phyloP scores from a whole-genome alignment of 768 basidiomycete species.

The Serendipita sp. region DNA sequence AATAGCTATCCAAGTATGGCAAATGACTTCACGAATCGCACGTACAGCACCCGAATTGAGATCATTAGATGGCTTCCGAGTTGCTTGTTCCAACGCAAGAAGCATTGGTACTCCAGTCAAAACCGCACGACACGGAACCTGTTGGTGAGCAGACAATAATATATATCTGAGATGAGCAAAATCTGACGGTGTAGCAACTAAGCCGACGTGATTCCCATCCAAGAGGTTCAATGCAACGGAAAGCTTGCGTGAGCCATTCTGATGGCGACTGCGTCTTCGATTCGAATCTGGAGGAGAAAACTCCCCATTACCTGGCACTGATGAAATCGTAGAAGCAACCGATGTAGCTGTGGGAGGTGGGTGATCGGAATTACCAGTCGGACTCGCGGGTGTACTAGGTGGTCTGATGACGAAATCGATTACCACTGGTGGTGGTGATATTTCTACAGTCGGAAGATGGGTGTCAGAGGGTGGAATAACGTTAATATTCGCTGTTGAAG shows the following conservation, averaged over 20 bases:
- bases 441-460: conserved; percentile 10
- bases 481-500: conserved; percentile 16
- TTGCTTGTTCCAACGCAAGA: conserved; percentile 46
- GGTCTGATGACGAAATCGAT: conserved; percentile 1
- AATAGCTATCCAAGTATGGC: conserved; percentile 48
- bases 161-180: conserved; percentile 56
- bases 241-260: conserved; percentile 8
- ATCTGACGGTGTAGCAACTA: conserved; percentile 50
- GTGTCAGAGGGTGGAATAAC: conserved; percentile 20
- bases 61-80: conserved; percentile 25
- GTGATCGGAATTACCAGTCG: neutral
- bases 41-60: conserved; percentile 21
- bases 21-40: conserved; percentile 46
- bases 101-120: conserved; percentile 76
- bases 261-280: neutral
- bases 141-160: conserved; percentile 47
- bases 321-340: neutral
- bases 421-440: neutral
- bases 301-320: neutral
- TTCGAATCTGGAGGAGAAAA: neutral
- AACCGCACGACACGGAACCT: conserved; percentile 58
- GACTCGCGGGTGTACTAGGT: neutral
- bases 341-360: neutral
- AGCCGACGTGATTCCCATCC: conserved; percentile 17
- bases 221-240: conserved; percentile 10